A percentile compares a stretch with the other conserved stretches of the same genome.
Evolutionary conservation across 352 stramenopile genomes (phyloP).

Genomic region (Phytophthora uliginosa): DNA sequence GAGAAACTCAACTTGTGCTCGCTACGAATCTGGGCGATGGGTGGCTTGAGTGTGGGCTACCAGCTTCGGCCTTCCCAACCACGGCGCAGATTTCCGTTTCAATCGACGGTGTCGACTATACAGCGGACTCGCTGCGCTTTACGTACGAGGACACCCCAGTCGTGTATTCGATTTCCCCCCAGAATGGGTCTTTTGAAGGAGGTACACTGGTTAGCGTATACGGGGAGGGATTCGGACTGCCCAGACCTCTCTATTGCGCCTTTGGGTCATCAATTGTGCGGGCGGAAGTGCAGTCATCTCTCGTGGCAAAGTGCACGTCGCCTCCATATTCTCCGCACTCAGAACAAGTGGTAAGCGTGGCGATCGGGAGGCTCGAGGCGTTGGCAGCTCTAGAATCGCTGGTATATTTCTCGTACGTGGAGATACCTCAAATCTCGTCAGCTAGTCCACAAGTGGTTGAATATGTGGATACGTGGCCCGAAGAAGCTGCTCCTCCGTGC

Average conservation of each 20-base stretch:
- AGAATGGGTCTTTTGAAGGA: slow-evolving; percentile 50
- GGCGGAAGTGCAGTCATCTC: slow-evolving; percentile 30
- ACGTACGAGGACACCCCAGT: slow-evolving; percentile 51
- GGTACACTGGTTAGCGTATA: slow-evolving; percentile 46
- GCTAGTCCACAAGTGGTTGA: slow-evolving; percentile 3
- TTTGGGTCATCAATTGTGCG: slow-evolving; percentile 47
- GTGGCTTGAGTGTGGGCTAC: slow-evolving; percentile 50
- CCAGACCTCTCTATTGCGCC: slow-evolving; percentile 33
- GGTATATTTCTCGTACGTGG: slow-evolving; percentile 49
- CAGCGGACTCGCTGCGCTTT: slow-evolving; percentile 36
- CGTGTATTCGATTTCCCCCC: slow-evolving; percentile 53
- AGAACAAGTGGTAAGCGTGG: slow-evolving; percentile 35
- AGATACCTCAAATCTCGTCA: slow-evolving; percentile 35
- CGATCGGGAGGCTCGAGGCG: slow-evolving; percentile 31
- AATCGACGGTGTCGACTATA: slow-evolving; percentile 42
- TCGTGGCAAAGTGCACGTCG: slow-evolving; percentile 32
- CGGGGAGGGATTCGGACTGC: slow-evolving; percentile 43
- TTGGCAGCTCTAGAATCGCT: slow-evolving; percentile 7
- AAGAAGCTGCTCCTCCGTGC: slow-evolving; percentile 30
- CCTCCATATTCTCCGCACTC: slow-evolving; percentile 27
- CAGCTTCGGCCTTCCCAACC: slow-evolving; percentile 13
- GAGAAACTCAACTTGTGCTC: slow-evolving; percentile 36
- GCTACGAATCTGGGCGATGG: slow-evolving; percentile 37
- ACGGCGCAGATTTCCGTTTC: slow-evolving; percentile 35
- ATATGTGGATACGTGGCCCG: slow-evolving; percentile 25